phyloP scores from a whole-genome alignment of 179 eudicot species.

The Silene coronaria region DNA sequence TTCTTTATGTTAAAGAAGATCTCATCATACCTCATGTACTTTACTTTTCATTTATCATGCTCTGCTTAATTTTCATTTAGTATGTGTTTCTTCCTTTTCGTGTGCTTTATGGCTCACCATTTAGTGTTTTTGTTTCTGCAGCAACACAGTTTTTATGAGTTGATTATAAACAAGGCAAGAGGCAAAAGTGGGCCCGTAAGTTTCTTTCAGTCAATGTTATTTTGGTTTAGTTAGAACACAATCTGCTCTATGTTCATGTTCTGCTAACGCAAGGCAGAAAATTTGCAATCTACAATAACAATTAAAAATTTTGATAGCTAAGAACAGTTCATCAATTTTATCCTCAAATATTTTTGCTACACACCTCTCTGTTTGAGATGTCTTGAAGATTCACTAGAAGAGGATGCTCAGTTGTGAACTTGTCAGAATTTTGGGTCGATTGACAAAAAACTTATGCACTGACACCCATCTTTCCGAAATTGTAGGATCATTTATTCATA shows the following conservation, averaged over 20 bases:
- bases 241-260: neutral
- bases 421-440: neutral
- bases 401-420: neutral
- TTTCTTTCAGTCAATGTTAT: conserved; percentile 14
- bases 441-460: too few species aligned
- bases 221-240: neutral
- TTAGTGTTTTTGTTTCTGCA: conserved; percentile 26
- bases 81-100: neutral
- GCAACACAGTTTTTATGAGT: conserved; percentile 98
- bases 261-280: neutral
- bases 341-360: neutral
- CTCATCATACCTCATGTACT: conserved; percentile 94
- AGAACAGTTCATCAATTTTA: neutral
- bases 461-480: neutral
- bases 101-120: conserved; percentile 9
- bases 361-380: neutral
- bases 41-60: neutral
- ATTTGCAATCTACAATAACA: neutral
- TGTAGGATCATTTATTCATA: neutral
- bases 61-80: neutral
- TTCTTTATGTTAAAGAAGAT: conserved; percentile 96
- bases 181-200: conserved; percentile 99
- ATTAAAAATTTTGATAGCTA: neutral
- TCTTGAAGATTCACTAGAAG: neutral
- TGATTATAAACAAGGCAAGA: conserved; percentile 92